These are phyloP conservation scores for Echium plantagineum DNA, from an alignment of 257 asterid genomes.

Conservation along the genomic window DNA sequence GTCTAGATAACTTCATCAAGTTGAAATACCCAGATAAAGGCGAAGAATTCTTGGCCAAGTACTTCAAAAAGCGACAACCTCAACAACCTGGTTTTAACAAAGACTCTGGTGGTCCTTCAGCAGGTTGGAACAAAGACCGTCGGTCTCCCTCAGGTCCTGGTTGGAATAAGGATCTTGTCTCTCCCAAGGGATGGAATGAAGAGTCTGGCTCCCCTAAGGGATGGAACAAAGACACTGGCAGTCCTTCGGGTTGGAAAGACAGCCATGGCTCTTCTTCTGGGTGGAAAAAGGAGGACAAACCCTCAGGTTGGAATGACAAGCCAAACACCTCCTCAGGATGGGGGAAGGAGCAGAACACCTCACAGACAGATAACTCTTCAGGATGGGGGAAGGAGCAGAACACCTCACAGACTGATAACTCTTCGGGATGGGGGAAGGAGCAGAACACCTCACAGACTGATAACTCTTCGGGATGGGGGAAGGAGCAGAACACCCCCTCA, in stretches of 20 bases:
- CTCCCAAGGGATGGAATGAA: background rate
- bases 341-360: too few species aligned
- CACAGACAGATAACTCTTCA: too few species aligned
- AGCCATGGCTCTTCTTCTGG: background rate
- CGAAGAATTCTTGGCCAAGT: constrained; percentile 48
- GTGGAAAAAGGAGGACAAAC: constrained; percentile 15
- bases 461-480: too few species aligned
- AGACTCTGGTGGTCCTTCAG: background rate
- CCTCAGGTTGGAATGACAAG: background rate
- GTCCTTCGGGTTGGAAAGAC: background rate
- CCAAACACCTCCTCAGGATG: background rate
- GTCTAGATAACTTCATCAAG: constrained; percentile 51
- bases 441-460: too few species aligned
- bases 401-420: too few species aligned
- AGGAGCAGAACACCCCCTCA: too few species aligned
- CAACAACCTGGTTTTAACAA: constrained; percentile 23
- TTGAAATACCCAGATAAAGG: constrained; percentile 65
- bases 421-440: too few species aligned
- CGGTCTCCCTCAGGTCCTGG: background rate
- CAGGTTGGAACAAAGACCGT: background rate
- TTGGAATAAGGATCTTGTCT: background rate
- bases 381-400: too few species aligned
- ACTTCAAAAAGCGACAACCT: constrained; percentile 54
- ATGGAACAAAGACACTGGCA: background rate
- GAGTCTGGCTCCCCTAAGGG: background rate